Base-by-base conservation (phyloP, 192 early-diverging fungal species). In the Chytriomyces sp. region DNA sequence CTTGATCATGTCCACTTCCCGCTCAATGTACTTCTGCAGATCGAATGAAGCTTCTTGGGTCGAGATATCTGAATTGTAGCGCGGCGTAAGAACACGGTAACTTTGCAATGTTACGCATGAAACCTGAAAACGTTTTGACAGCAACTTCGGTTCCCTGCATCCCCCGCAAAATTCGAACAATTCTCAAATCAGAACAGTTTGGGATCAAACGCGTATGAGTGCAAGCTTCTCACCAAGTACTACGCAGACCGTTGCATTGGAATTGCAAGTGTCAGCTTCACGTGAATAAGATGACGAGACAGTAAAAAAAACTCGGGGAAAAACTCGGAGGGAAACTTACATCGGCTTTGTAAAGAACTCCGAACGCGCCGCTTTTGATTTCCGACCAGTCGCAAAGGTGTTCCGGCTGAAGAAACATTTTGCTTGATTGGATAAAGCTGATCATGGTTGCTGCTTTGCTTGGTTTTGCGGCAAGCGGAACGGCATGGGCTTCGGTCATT, bases 81-180 rank as follows among this genome's bases (percentile, higher is more conserved):
- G 67, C 53, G 62, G 62, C 4, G 28, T 64, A 67, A 9, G 35
- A 68, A 23, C 16, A 18, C 1, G 16, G 18, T 60, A 60, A 60
- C 35, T 64, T 26, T 28, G 11, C 63, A 64, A 23, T 20, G 11
- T 28, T 64, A 16, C 35, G 16, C 28, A 64, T 7, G 35, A 35
- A 35, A 79, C 78, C 78, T n/a, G 82, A 63, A 75, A 85, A 82
- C 64, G 77, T 75, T 67, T 85, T 85, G 28, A 85, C 79, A n/a
- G 84, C 84, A 48, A 85, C 84, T 7, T 85, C 84, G 6, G 84
- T 85, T 64, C 84, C 84, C 72, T 79, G 47, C 18, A 35, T 18
- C 45, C 4, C 35, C 3, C 4, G 35, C 53, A 57, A 57, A 57
- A 57, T n/a, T 57, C 53, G 16, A 35, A 35, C 35, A 35, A 35